phyloP scores from a whole-genome alignment of 139 green algal species.

The Diplosphaera chodatii region DNA sequence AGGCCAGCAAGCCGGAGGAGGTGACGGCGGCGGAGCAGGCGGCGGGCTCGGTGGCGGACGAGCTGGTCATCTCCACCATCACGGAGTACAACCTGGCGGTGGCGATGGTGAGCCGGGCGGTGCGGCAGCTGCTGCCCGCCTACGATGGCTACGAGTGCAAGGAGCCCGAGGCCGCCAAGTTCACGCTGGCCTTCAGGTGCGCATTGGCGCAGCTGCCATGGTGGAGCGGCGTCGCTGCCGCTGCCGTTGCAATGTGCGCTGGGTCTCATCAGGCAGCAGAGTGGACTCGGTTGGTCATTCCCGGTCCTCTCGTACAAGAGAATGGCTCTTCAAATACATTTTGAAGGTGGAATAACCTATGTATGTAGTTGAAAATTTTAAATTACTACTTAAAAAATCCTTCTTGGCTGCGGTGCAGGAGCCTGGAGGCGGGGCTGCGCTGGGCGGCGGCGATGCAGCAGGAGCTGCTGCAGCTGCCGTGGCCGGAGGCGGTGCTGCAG shows the following conservation, averaged over 20 bases:
- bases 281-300: no score
- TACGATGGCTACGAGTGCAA: conserved; percentile 83
- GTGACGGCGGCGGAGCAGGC: conserved; percentile 44
- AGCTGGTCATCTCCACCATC: conserved; percentile 49
- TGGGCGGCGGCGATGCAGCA: conserved; percentile 52
- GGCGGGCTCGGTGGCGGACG: conserved; percentile 10
- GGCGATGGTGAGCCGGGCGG: conserved; percentile 28
- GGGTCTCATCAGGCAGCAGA: no score
- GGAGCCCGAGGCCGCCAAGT: conserved; percentile 71
- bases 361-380: no score
- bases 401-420: conserved; percentile 10
- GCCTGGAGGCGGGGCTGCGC: conserved; percentile 23
- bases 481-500: conserved; percentile 34
- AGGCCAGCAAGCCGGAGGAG: conserved; percentile 36
- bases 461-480: conserved; percentile 54
- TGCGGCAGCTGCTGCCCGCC: conserved; percentile 48
- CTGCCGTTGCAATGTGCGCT: no score
- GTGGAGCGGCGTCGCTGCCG: no score
- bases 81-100: conserved; percentile 56
- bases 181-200: conserved; percentile 63
- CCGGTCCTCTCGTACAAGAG: no score
- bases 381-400: no score
- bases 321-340: no score
- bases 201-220: background rate
- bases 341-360: no score